Conservation (phyloP, 2,329 filamentous ascomycete genomes). For the Coniochaeta hoffmannii region DNA sequence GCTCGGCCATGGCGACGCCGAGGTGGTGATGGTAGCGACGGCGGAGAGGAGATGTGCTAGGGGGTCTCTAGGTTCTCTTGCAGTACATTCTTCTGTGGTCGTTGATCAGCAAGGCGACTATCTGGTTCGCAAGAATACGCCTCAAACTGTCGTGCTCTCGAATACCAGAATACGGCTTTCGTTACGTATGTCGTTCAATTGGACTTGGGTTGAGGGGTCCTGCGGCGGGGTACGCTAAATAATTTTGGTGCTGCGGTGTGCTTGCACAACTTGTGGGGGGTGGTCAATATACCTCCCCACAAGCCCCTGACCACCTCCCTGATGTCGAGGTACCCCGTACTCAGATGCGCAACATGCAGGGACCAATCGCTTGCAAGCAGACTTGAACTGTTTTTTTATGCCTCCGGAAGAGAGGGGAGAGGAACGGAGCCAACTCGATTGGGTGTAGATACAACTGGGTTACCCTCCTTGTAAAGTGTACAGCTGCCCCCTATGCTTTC, state of each 20-base stretch:
- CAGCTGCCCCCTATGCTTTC: too few species aligned
- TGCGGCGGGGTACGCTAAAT: background rate
- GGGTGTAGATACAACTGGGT: background rate
- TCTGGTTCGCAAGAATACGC: too few species aligned
- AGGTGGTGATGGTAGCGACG: constrained; percentile 5
- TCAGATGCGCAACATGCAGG: too few species aligned
- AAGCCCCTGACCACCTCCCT: too few species aligned
- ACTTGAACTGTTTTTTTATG: too few species aligned
- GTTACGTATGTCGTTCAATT: background rate
- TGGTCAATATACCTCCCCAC: too few species aligned
- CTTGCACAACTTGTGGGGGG: background rate
- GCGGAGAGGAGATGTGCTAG: background rate
- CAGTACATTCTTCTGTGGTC: background rate
- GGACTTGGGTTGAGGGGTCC: background rate
- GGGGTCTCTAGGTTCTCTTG: background rate
- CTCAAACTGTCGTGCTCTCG: background rate
- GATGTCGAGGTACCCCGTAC: too few species aligned
- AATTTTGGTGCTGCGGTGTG: background rate
- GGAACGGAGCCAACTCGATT: background rate
- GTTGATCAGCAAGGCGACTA: too few species aligned
- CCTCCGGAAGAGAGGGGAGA: too few species aligned
- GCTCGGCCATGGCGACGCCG: constrained; percentile 27
- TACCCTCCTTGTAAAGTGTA: too few species aligned
- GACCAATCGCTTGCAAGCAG: too few species aligned
- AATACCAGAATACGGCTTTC: background rate